These are phyloP conservation scores for Globisporangium echinulatum DNA, from an alignment of 352 stramenopile genomes.

Conservation along the genomic window DNA sequence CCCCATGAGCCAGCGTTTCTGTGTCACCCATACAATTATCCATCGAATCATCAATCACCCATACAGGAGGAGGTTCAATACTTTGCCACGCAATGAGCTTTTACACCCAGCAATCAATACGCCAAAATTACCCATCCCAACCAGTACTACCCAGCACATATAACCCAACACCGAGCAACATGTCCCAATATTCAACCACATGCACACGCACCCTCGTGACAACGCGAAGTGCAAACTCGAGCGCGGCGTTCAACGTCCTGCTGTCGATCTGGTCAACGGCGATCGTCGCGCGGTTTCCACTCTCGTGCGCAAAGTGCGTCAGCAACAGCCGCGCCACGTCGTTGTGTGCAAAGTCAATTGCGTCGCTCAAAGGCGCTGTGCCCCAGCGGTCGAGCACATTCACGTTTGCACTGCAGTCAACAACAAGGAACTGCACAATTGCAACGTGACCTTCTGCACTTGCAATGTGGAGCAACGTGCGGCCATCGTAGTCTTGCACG, in stretches of 20 bases:
- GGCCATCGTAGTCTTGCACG: conserved; percentile 70
- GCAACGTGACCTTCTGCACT: conserved; percentile 56
- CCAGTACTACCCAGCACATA: too few species aligned
- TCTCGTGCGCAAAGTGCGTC: conserved; percentile 54
- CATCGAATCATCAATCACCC: neutral
- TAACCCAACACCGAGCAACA: too few species aligned
- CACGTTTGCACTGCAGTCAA: conserved; percentile 55
- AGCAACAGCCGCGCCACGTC: conserved; percentile 61
- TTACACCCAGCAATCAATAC: too few species aligned
- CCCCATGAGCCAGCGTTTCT: conserved; percentile 67
- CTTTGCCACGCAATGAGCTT: too few species aligned
- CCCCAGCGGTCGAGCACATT: conserved; percentile 78
- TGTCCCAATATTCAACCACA: too few species aligned
- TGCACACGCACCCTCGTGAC: conserved; percentile 38
- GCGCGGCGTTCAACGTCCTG: conserved; percentile 38
- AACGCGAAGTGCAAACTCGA: conserved; percentile 65
- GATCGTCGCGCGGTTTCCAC: conserved; percentile 46
- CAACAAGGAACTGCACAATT: conserved; percentile 58
- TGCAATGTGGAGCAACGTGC: conserved; percentile 67
- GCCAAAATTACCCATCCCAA: too few species aligned
- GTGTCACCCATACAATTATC: neutral
- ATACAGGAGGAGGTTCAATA: too few species aligned
- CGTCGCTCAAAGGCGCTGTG: conserved; percentile 65
- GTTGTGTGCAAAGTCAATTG: conserved; percentile 76
- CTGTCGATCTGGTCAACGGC: conserved; percentile 58